A percentile compares a stretch with the other conserved stretches of the same genome.
Evolutionary conservation across 495 filamentous ascomycete genomes (phyloP).

Genomic region (Neurospora terricola): DNA sequence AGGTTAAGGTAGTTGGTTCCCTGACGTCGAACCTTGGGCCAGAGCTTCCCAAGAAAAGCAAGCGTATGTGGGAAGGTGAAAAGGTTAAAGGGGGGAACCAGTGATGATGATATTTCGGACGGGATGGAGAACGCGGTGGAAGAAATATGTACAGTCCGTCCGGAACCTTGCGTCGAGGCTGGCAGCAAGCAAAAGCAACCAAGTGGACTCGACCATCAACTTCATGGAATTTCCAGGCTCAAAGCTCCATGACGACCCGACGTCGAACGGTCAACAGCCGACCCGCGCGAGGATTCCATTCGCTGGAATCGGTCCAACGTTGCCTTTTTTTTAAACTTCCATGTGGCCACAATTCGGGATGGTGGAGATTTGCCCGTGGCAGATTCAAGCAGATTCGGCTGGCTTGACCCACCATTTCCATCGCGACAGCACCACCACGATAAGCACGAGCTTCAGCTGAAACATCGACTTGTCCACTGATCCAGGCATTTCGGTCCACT

Average conservation of each 20-base stretch:
- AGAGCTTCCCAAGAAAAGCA: not conserved
- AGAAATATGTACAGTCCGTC: not conserved
- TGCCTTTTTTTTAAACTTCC: slow-evolving; percentile 12
- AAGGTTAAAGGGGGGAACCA: not conserved
- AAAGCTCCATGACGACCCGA: not conserved
- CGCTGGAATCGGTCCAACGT: not conserved
- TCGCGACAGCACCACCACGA: not conserved
- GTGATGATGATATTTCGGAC: not conserved
- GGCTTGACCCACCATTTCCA: not conserved
- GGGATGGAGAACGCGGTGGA: not conserved
- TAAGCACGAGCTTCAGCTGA: not conserved
- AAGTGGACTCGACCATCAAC: not conserved
- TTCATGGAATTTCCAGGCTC: not conserved
- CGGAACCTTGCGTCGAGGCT: not conserved
- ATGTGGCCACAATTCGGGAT: slow-evolving; percentile 22
- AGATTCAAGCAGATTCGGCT: not conserved
- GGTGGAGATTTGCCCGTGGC: slow-evolving; percentile 11
- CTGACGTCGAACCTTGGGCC: not conserved
- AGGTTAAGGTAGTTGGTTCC: not conserved
- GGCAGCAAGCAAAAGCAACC: not conserved
- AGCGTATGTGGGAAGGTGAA: not conserved
- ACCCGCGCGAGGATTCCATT: not conserved
- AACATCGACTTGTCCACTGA: not conserved
- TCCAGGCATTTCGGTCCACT: slow-evolving; percentile 16
- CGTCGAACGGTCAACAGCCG: not conserved